Evolutionary conservation across 2,329 filamentous ascomycete species (phyloP).

Genomic region (Bisporella sp.): DNA sequence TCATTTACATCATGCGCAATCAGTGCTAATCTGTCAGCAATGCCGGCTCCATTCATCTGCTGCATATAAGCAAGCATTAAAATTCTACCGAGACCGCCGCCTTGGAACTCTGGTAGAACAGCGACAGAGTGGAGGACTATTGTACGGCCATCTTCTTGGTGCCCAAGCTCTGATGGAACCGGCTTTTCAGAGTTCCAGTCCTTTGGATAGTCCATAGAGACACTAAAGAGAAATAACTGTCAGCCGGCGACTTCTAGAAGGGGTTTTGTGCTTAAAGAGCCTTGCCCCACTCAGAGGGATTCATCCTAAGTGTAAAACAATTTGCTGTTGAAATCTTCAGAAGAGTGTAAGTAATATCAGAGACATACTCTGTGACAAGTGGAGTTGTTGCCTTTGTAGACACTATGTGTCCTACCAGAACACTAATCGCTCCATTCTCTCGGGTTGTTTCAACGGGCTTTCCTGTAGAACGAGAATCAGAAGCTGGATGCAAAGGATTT

Average conservation of each 20-base stretch:
- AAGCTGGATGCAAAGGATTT: background rate
- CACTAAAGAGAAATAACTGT: constrained; percentile 14
- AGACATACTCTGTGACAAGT: constrained; percentile 56
- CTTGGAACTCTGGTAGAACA: constrained; percentile 68
- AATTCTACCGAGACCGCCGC: constrained; percentile 65
- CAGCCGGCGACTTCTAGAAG: no score
- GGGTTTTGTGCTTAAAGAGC: no score
- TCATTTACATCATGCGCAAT: constrained; percentile 63
- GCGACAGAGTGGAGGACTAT: constrained; percentile 79
- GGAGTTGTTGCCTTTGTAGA: constrained; percentile 60
- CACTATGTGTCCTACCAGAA: constrained; percentile 73
- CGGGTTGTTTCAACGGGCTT: constrained; percentile 53
- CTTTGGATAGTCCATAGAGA: constrained; percentile 66
- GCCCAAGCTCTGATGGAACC: constrained; percentile 48
- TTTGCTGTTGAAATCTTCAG: background rate
- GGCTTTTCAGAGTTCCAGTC: constrained; percentile 51
- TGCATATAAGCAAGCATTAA: constrained; percentile 73
- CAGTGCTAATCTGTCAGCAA: constrained; percentile 67
- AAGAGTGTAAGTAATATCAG: background rate
- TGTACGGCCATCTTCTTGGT: constrained; percentile 66
- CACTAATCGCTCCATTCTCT: constrained; percentile 45
- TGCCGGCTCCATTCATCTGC: constrained; percentile 61
- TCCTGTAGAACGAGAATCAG: constrained; percentile 28
- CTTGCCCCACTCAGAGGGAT: no score
- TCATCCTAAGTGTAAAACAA: no score